Conservation (phyloP, 495 filamentous ascomycete genomes). For the Lasiosphaeria miniovina region DNA sequence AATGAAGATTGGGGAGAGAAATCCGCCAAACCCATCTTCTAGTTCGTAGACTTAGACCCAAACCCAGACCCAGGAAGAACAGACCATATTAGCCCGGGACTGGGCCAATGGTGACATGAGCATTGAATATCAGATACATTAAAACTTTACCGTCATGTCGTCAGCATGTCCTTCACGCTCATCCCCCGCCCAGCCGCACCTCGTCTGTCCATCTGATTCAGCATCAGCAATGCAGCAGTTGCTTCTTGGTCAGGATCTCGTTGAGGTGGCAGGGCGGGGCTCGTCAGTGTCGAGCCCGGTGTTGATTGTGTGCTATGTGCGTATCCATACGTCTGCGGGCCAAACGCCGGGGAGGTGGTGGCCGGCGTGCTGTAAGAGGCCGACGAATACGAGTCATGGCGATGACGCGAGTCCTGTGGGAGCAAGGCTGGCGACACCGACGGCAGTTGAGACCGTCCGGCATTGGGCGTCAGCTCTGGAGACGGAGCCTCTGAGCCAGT, state of each 20-base stretch:
- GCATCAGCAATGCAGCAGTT: conserved; percentile 74
- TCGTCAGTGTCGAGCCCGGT: conserved; percentile 45
- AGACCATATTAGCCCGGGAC: background rate
- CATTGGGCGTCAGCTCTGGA: conserved; percentile 31
- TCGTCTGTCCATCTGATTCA: conserved; percentile 61
- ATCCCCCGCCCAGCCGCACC: conserved; percentile 51
- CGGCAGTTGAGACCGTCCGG: conserved; percentile 35
- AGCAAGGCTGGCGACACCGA: conserved; percentile 49
- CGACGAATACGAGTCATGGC: conserved; percentile 48
- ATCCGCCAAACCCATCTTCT: no score
- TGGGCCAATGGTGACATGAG: background rate
- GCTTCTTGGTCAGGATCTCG: conserved; percentile 69
- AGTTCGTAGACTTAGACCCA: background rate
- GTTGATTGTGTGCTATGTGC: conserved; percentile 29
- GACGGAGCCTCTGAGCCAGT: conserved; percentile 35
- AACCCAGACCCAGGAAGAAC: background rate
- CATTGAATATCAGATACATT: background rate
- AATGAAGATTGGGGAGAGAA: no score
- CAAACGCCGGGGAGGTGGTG: conserved; percentile 47
- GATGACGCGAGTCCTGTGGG: conserved; percentile 33
- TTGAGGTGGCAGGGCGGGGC: conserved; percentile 47
- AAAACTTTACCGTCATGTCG: conserved; percentile 34
- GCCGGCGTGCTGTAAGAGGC: conserved; percentile 43
- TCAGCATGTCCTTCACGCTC: conserved; percentile 79
- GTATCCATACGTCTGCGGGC: conserved; percentile 34